Base-by-base conservation (phyloP, 371 early-diverging fungal genomes). In the Mortierella sp. region DNA sequence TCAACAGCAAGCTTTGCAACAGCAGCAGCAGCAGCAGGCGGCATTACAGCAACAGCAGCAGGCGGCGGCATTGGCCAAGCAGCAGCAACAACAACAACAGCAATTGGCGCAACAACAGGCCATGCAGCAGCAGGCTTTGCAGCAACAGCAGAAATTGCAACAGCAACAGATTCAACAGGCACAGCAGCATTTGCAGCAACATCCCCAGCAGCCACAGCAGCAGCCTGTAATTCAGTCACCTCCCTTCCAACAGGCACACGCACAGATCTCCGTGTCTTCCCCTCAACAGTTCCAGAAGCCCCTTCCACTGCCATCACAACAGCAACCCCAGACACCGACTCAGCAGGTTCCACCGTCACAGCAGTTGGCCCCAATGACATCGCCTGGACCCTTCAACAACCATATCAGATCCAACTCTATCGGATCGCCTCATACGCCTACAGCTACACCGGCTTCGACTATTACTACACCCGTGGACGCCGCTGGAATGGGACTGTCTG, bases 391-490 rank as follows among this genome's bases (percentile, higher is more conserved):
- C 1, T 79, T 83, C 71, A 78, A 54, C 58, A 76, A 58, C 46
- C 83, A 83, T 58, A 76, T 73, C 32, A 24, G 83, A 29, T 74
- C 83, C 2, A 79, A 77, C n/a, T 80, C 80, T 21, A 51, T 76
- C 12, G 80, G 83, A 6, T 83, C 83, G 8, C 80, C 83, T 27
- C 77, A 76, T 18, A 43, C 48, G 16, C 43, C 74, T 16, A 60
- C n/a, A 18, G 32, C 54, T 3, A 35, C 35, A 10, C 65, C 65
- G 1, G 38, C 65, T 16, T 38, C 65, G 3, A 14, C 65, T 6
- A 65, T 35, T 38, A 38, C 35, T 1, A 74, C 75, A 2, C 46
- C 81, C 10, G 8, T 72, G 54, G 74, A 68, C 21, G 79, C 77
- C 12, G 60, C 77, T 14, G 77, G 77, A 18, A 7, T 80, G 51